Base-by-base conservation (phyloP, 768 basidiomycete species). In the Pilatotrama ljubarskyi region DNA sequence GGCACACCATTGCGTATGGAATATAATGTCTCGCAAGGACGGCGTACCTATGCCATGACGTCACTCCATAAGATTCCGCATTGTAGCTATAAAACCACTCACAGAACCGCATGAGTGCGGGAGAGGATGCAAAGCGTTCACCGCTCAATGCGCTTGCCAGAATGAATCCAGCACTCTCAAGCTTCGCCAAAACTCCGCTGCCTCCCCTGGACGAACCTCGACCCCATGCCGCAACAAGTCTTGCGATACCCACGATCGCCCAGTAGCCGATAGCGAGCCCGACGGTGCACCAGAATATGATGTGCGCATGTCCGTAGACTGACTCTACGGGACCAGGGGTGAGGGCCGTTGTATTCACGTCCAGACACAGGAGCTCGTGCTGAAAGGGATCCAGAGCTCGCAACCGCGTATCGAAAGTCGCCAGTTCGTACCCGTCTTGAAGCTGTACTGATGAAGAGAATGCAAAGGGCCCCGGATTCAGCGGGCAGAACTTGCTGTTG, bases 81-180 rank as follows among this genome's bases (percentile, higher is more conserved):
- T 50, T 25, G 36, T 37, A 36, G 35, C 32, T 26, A 61, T 32
- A 26, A 38, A 15, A 55, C 52, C 37, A 78, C 91, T 69, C 70
- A 94, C 94, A 87, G 69, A 95, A 98, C 51, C 95, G 80, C 76
- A 97, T 81, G 52, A 98, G 78, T 0, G 93, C 92, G 15, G 93
- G 92, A 18, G 88, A 89, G 24, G 87, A 83, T 3, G 93, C 86
- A 37, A 98, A 79, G 37, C 91, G 82, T 71, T 95, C 94, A 5
- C 96, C 97, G 55, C 94, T 95, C 65, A 96, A 84, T 0, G 95
- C 93, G 74, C 95, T 95, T 18, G 93, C 91, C 40, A 96, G 75
- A 66, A 98, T 88, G 66, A 93, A 93, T 6, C 95, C 92, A 8
- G 85, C 86, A 73, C 90, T 90, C 69, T 95, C 88, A 14, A 90